Base-by-base conservation (phyloP, 345 rosid species). In the Cardamine chenopodiifolia region DNA sequence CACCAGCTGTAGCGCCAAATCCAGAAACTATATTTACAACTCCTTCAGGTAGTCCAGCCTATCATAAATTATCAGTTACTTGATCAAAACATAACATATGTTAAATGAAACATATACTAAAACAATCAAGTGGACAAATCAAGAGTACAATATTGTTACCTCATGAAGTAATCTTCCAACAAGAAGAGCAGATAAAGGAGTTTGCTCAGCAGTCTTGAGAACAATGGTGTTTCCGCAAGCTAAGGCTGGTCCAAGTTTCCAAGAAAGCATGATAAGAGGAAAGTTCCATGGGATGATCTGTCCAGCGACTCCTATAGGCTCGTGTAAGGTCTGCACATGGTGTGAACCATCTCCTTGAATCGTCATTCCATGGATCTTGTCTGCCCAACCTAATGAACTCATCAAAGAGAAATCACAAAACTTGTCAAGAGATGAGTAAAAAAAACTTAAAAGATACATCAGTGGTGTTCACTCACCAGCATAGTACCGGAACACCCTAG, bases 211-310 rank as follows among this genome's bases (percentile, higher is more conserved):
- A 0, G 98, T 86, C 85, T 94, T 91, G 64, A 94, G 78, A 18
- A 91, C 96, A 79, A 88, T 10, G 11, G 96, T 88, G 86, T 94
- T 94, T 66, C 98, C 96, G 29, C 91, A 87, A 23, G 98, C 98
- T 71, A 94, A 80, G 55, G 98, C 96, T 23, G 98, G 93, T 48
- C 90, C 98, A 62, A 94, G 82, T 79, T 94, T 94, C 98, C 97
- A 94, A 20, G 93, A 80, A 73, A 73, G 86, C 90, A 94, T 90
- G 63, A 94, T 73, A 71, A 94, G 93, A 72, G 98, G 98, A 72
- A 94, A 94, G 79, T 94, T 94, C 98, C 97, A 91, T 2, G 98
- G 98, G 72, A 91, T 87, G 68, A 94, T 94, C 77, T 90, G 98
- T 70, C 98, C 98, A 9, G 86, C 95, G 60, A 94, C 98, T 63